Conservation (phyloP, 2,329 filamentous ascomycete species). For the Fusarium sp. region DNA sequence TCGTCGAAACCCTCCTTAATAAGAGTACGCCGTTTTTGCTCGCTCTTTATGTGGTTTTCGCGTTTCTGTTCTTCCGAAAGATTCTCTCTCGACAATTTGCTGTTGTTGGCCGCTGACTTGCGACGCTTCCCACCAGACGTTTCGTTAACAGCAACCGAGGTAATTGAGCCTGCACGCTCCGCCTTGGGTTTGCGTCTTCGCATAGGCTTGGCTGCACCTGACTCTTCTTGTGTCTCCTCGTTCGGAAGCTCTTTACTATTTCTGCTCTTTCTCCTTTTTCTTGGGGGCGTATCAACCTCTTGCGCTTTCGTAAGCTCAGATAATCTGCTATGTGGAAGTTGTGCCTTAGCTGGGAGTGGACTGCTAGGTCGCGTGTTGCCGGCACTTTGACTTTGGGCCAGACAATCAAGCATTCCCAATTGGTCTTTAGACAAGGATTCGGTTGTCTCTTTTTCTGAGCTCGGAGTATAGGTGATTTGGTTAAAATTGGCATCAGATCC, state of each 20-base stretch:
- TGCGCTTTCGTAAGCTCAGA: slow-evolving; percentile 51
- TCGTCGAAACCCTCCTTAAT: slow-evolving; percentile 88
- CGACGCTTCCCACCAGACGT: slow-evolving; percentile 60
- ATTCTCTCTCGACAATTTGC: slow-evolving; percentile 73
- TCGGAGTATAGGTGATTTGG: slow-evolving; percentile 67
- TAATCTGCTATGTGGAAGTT: slow-evolving; percentile 32
- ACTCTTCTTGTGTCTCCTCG: slow-evolving; percentile 58
- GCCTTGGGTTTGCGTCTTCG: slow-evolving; percentile 63
- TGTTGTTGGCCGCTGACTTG: slow-evolving; percentile 59
- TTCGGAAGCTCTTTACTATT: slow-evolving; percentile 57
- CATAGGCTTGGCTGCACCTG: slow-evolving; percentile 48
- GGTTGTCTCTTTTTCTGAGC: slow-evolving; percentile 66
- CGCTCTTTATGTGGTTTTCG: slow-evolving; percentile 87
- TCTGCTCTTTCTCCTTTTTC: slow-evolving; percentile 69
- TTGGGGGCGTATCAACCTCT: slow-evolving; percentile 57
- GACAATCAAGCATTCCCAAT: slow-evolving; percentile 67
- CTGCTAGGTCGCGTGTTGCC: slow-evolving; percentile 71
- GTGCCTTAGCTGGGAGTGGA: slow-evolving; percentile 53
- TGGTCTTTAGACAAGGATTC: slow-evolving; percentile 68
- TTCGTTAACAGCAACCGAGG: slow-evolving; percentile 52
- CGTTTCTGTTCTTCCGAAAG: slow-evolving; percentile 85
- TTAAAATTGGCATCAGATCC: slow-evolving; percentile 77
- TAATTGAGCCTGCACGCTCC: slow-evolving; percentile 51
- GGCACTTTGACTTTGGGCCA: slow-evolving; percentile 69
- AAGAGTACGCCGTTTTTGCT: slow-evolving; percentile 85